A percentile compares a stretch with the other conserved stretches of the same genome.
These are phyloP conservation scores for Murraya paniculata DNA, from an alignment of 345 rosid genomes.

Conservation along the genomic window DNA sequence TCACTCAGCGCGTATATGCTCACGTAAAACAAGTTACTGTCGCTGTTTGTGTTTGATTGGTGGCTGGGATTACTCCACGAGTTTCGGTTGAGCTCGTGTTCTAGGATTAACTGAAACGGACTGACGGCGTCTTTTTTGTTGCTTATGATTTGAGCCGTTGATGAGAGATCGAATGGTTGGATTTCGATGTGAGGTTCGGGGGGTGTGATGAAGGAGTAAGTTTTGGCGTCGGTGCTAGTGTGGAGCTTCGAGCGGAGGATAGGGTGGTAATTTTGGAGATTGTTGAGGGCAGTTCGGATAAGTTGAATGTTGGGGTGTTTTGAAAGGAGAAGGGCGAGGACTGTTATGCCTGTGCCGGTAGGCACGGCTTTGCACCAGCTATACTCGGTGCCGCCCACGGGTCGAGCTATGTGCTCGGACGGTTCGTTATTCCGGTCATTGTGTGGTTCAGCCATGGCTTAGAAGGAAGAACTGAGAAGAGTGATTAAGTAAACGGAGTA, in stretches of 20 bases:
- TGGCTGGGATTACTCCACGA: conserved; percentile 44
- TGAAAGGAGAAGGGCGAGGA: conserved; percentile 57
- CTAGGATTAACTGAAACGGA: conserved; percentile 49
- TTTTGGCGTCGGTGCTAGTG: conserved; percentile 35
- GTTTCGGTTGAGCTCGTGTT: conserved; percentile 70
- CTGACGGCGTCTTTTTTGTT: conserved; percentile 16
- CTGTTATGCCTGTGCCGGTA: conserved; percentile 82
- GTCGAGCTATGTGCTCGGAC: conserved; percentile 37
- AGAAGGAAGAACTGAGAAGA: neutral
- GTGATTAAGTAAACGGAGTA: neutral
- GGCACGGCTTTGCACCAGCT: conserved; percentile 91
- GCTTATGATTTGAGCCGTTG: conserved; percentile 46
- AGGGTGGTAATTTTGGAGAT: conserved; percentile 63
- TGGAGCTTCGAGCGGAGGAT: conserved; percentile 71
- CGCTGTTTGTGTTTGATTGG: conserved; percentile 24
- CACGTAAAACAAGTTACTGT: conserved; percentile 39
- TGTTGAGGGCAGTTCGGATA: conserved; percentile 51
- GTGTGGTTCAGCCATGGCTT: neutral
- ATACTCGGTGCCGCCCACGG: conserved; percentile 66
- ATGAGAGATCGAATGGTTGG: conserved; percentile 43
- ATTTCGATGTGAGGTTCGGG: conserved; percentile 40
- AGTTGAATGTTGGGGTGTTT: conserved; percentile 35
- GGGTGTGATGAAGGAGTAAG: conserved; percentile 61
- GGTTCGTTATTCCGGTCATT: conserved; percentile 16
- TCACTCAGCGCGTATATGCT: conserved; percentile 51